Evolutionary conservation across 805 yeast genomes (phyloP).

Genomic region (Zygotorulaspora florentina): DNA sequence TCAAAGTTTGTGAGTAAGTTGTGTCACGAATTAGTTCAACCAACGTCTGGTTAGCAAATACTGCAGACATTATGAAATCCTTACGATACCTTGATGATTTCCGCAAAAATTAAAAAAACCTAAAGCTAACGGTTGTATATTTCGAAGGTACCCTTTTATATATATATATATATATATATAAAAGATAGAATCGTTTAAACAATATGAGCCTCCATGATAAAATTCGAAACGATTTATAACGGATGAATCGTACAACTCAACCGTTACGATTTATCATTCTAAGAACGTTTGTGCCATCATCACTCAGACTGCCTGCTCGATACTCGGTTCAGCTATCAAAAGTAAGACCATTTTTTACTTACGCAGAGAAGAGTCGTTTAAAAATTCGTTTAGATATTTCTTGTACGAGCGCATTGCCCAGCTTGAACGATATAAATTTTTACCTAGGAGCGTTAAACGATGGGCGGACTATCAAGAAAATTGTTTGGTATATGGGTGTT

Average conservation of each 20-base stretch:
- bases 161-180: not conserved
- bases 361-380: not conserved
- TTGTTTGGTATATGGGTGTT: no score
- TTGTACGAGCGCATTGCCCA: no score
- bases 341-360: constrained; percentile 1
- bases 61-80: constrained; percentile 29
- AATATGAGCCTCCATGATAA: not conserved
- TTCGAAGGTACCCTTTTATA: not conserved
- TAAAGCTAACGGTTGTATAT: not conserved
- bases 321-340: not conserved
- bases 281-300: not conserved
- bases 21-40: constrained; percentile 25
- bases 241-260: not conserved
- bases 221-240: not conserved
- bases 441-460: not conserved
- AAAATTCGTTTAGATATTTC: not conserved
- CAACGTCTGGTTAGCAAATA: constrained; percentile 33
- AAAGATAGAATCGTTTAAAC: not conserved
- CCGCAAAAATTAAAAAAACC: not conserved
- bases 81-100: not conserved
- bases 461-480: no score
- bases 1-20: constrained; percentile 35
- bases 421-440: not conserved
- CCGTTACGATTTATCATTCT: not conserved
- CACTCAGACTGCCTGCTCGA: not conserved